Evolutionary conservation across 768 basidiomycete species (phyloP), one percentile per base, ranked within the genome.

Genomic region (Mrakia frigida): DNA sequence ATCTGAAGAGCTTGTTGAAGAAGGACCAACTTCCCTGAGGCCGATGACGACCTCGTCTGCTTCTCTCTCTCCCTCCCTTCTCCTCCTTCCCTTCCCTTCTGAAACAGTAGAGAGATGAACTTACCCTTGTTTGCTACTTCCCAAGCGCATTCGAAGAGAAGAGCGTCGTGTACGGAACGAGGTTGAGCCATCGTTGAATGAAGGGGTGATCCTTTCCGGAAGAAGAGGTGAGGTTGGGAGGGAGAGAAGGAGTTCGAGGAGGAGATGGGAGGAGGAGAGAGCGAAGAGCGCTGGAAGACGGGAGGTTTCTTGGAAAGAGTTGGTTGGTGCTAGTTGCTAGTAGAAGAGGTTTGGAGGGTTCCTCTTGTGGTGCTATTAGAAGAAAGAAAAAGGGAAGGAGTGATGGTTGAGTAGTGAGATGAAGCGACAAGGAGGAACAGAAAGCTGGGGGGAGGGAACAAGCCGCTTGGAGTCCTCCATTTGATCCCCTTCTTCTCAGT

Each of bases 121-220:
- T 31, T 4, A 76, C 75, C 83, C 85, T 97, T 98, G 88, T 98
- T 97, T 46, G 91, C 94, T 81, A 97, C 95, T 85, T 97, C 95
- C 95, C 95, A 98, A 23, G 76, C 73, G 52, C 76, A 76, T 31
- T 76, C 75, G 39, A 76, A 76, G 6, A 76, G 60, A 23, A 76
- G 75, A 18, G 75, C 70, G 39, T 76, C 75, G 75, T 76, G 60
- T 4, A 76, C 75, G 23, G 75, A 41, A 37, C 75, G 75, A 35
- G 60, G 46, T 18, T 59, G 75, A 25, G 75, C 56, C 37, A 69
- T 56, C 9, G 70, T 43, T 63, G 59, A 50, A 50, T 5, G 73
- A 46, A n/a, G 18, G 73, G 3, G 52, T 1, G 41, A 33, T 68
- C 25, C 18, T 31, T n/a, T 60, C 33, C 59, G 28, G 25, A 43